Base-by-base conservation (phyloP, 1,139 yeast genomes). In the Geotrichum aggregatum region DNA sequence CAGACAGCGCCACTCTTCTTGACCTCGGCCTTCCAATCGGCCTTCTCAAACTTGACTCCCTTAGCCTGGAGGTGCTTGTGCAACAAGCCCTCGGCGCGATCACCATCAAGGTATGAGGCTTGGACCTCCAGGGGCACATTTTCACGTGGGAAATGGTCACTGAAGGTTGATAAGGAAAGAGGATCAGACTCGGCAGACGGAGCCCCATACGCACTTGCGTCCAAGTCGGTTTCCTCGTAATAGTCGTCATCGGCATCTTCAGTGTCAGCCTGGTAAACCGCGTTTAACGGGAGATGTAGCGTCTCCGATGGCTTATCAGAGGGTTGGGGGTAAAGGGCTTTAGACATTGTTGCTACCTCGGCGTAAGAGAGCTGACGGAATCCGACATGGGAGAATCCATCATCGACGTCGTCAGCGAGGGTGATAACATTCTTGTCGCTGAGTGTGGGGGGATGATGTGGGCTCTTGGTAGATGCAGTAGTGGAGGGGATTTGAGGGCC, bases 341-440 rank as follows among this genome's bases (percentile, higher is more conserved):
- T 39, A 39, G 51, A 19, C 43, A 41, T 33, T 18, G 73, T 65
- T n/a, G 77, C 78, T 22, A 72, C 79, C 66, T 77, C 82, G 3
- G 80, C 80, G 58, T 76, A 77, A 6, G 80, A 75, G 56, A 76
- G 65, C 49, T 72, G 70, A 46, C 79, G 72, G 50, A 75, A 62
- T 48, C 71, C 71, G 50, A 77, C 73, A 52, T 72, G 73, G 35
- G 78, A 69, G 58, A 75, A 77, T 42, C 71, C 79, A 24, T 69
- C 74, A 28, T 67, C 71, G 33, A 54, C 60, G 28, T 60, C 65
- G 49, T 56, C 54, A 40, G 52, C 53, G 26, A 47, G 10, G 4
- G 45, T 42, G n/a, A 47, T 28, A 16, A 47, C 45, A 26, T 42
- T 21, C 51, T 41, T 42, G 38, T 46, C 44, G 16, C 31, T 46